These are phyloP conservation scores for Glutinoglossum americanum DNA, from an alignment of 495 filamentous ascomycete genomes.

Conservation along the genomic window DNA sequence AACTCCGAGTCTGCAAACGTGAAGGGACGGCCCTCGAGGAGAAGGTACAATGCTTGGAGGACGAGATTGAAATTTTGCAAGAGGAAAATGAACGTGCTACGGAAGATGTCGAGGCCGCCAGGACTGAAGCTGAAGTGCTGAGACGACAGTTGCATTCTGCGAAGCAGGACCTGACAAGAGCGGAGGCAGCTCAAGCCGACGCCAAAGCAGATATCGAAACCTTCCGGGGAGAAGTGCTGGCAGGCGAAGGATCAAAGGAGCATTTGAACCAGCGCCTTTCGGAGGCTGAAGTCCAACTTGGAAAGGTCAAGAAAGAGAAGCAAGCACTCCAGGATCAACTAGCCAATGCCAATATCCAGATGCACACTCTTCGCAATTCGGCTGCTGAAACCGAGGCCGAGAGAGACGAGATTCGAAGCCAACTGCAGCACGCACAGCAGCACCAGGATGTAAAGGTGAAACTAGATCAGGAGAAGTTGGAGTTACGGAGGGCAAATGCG, in stretches of 20 bases:
- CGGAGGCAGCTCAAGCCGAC: conserved; percentile 6
- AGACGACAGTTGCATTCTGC: conserved; percentile 2
- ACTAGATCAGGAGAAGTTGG: conserved; percentile 39
- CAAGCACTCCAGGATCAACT: conserved; percentile 14
- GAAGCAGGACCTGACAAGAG: conserved; percentile 2
- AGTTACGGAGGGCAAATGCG: conserved; percentile 34
- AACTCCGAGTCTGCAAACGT: conserved; percentile 42
- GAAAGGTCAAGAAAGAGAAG: conserved; percentile 13
- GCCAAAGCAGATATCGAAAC: conserved; percentile 26
- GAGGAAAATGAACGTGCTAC: conserved; percentile 50
- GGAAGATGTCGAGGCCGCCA: conserved; percentile 22
- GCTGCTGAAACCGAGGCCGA: conserved; percentile 1
- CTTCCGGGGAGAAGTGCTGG: conserved; percentile 32
- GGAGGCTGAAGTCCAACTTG: conserved; percentile 13
- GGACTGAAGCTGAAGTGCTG: conserved; percentile 3
- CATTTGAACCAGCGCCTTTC: conserved; percentile 15
- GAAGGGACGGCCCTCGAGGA: conserved; percentile 40
- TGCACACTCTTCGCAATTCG: neutral
- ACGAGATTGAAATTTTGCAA: conserved; percentile 60
- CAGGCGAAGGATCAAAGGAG: conserved; percentile 14
- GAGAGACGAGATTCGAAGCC: conserved; percentile 10
- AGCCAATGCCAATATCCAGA: conserved; percentile 1
- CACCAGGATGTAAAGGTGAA: conserved; percentile 30
- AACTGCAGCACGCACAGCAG: conserved; percentile 27
- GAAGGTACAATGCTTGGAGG: conserved; percentile 53